Conservation (phyloP, 1,139 yeast genomes). For the Geotrichum siamense region DNA sequence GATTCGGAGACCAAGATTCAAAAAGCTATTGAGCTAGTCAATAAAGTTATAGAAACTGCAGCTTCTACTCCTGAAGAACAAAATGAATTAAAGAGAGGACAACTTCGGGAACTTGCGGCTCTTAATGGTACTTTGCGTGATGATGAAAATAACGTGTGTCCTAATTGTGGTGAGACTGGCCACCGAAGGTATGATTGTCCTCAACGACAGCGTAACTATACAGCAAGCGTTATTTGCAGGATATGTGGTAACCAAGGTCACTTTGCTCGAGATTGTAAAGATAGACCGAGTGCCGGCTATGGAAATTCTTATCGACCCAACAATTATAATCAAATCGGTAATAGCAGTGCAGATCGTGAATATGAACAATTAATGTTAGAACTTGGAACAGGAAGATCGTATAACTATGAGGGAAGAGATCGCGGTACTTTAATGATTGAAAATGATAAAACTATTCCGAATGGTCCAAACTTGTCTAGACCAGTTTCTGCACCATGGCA, state of each 20-base stretch:
- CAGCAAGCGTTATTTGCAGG: slow-evolving; percentile 60
- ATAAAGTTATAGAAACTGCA: slow-evolving; percentile 69
- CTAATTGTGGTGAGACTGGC: slow-evolving; percentile 52
- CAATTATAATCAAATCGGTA: slow-evolving; percentile 18
- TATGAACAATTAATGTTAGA: slow-evolving; percentile 48
- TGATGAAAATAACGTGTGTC: slow-evolving; percentile 62
- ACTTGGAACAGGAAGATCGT: slow-evolving; percentile 35
- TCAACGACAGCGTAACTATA: slow-evolving; percentile 41
- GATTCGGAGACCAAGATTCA: slow-evolving; percentile 73
- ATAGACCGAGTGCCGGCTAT: slow-evolving; percentile 25
- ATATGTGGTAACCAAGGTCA: slow-evolving; percentile 82
- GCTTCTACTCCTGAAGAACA: slow-evolving; percentile 88
- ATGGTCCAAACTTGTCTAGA: slow-evolving; percentile 12
- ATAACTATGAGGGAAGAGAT: slow-evolving; percentile 13
- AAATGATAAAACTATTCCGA: slow-evolving; percentile 10
- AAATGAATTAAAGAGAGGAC: slow-evolving; percentile 85
- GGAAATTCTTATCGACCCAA: slow-evolving; percentile 20
- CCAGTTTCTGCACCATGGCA: slow-evolving; percentile 19
- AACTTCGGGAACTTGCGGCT: slow-evolving; percentile 83
- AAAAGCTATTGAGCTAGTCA: slow-evolving; percentile 67
- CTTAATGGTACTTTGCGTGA: slow-evolving; percentile 91
- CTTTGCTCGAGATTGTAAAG: slow-evolving; percentile 77
- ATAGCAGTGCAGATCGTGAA: slow-evolving; percentile 39
- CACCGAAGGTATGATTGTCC: slow-evolving; percentile 61
- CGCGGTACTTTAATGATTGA: slow-evolving; percentile 16